Base-by-base conservation (phyloP, 345 rosid species). In the Populus nigra region DNA sequence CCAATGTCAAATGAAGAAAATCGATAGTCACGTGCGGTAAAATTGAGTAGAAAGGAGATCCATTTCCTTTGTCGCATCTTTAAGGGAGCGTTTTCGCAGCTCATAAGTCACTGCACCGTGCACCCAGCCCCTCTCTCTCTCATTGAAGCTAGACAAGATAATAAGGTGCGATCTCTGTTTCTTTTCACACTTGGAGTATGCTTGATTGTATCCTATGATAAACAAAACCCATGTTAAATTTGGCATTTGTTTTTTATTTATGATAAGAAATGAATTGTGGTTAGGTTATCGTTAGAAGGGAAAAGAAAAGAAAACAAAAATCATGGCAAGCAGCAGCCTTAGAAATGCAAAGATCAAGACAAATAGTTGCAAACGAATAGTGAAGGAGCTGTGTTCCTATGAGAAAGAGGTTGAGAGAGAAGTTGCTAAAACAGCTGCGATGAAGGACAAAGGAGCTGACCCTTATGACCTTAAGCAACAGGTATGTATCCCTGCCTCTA, bases 371-470 rank as follows among this genome's bases (percentile, higher is more conserved):
- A 93, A 89, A 68, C 87, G 98, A 72, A 83, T 93, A n/a, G 85
- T 86, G 73, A 95, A 93, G 81, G 99, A 95, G 89, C 85, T 93
- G 71, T 83, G 85, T 73, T 95, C 96, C 4, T 95, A 95, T 76
- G 96, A 95, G 91, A 93, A 92, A 81, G 98, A 95, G 79, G 99
- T 93, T 6, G 98, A 92, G 66, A 92, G 90, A 70, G 99, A 95
- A 92, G 93, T 92, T 69, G 88, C 93, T 3, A 92, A 89, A 79
- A 95, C 98, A 33, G 90, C 91, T 22, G 93, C 86, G 70, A 93
- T 95, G 97, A 95, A 95, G 85, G 93, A 93, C 63, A 92, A 88
- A 74, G 92, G 93, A 38, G 97, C 97, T 22, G 99, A 95, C 73
- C 96, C 92, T 66, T 95, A 92, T 77, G 98, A 95, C 82, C 97